Conservation (phyloP, 31 red algal genomes). For the Odonthalia washingtoniensis region DNA sequence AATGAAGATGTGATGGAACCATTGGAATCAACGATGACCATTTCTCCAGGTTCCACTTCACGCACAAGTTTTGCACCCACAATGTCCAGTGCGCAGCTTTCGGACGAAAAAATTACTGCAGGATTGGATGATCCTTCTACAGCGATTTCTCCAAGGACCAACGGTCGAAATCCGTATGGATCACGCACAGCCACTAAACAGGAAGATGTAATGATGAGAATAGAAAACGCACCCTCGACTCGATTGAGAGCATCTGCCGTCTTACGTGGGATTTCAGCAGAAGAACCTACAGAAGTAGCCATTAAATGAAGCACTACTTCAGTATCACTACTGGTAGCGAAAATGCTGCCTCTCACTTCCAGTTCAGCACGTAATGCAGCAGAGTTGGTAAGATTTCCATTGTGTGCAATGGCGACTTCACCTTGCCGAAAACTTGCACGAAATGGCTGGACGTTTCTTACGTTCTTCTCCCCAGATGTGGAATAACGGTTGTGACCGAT, state of each 20-base stretch:
- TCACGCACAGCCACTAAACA: conserved; percentile 78
- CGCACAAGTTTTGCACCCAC: conserved; percentile 73
- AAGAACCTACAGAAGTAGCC: conserved; percentile 80
- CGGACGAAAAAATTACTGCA: conserved; percentile 78
- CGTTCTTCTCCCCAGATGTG: conserved; percentile 84
- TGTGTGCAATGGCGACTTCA: conserved; percentile 92
- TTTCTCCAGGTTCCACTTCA: conserved; percentile 97
- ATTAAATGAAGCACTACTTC: conserved; percentile 94
- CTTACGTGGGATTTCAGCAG: conserved; percentile 48
- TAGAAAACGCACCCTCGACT: conserved; percentile 85
- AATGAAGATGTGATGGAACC: conserved; percentile 42
- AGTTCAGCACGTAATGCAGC: conserved; percentile 67
- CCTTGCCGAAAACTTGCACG: conserved; percentile 71
- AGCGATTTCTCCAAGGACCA: conserved; percentile 84
- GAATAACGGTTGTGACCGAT: conserved; percentile 97
- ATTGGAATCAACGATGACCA: conserved; percentile 71
- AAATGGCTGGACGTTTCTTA: conserved; percentile 95
- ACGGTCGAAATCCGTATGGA: conserved; percentile 94
- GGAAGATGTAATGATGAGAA: conserved; percentile 75
- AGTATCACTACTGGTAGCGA: conserved; percentile 90
- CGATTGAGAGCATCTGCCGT: conserved; percentile 80
- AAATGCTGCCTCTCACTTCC: conserved; percentile 85
- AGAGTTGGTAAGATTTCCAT: conserved; percentile 98
- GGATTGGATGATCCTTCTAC: conserved; percentile 12
- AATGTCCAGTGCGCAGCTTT: conserved; percentile 89